Conservation (phyloP, 176 grass and related monocot species). For the Phoenix roebelenii region DNA sequence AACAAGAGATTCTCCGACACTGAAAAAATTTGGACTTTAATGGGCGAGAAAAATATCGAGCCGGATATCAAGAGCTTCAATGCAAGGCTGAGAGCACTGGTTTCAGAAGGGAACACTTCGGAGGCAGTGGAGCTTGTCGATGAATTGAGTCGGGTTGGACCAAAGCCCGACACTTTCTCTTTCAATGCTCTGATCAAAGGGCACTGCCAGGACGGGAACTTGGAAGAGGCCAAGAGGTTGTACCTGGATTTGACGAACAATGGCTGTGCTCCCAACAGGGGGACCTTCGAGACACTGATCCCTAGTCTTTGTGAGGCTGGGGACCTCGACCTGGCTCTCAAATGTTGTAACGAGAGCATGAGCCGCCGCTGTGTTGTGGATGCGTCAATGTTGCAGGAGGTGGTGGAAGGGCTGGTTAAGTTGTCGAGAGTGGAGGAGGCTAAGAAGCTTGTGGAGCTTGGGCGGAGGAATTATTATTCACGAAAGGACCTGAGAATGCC, state of each 20-base stretch:
- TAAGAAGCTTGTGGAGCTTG: conserved; percentile 27
- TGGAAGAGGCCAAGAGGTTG: conserved; percentile 38
- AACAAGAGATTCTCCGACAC: conserved; percentile 14
- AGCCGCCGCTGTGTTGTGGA: conserved; percentile 10
- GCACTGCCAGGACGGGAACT: conserved; percentile 34
- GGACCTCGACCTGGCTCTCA: no score
- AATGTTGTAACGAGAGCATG: no score
- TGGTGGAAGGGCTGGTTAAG: conserved; percentile 43
- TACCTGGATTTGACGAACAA: conserved; percentile 41
- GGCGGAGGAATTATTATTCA: conserved; percentile 30
- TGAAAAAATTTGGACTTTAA: conserved; percentile 24
- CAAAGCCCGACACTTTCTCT: conserved; percentile 38
- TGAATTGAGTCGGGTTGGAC: conserved; percentile 32
- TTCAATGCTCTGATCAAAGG: conserved; percentile 56
- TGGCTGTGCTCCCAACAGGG: conserved; percentile 23
- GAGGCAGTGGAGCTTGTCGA: conserved; percentile 36
- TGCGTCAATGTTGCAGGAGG: conserved; percentile 23
- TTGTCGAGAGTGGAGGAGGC: conserved; percentile 41
- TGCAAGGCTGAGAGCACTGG: conserved; percentile 41
- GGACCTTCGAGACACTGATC: conserved; percentile 43
- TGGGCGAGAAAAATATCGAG: neutral
- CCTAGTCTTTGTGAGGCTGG: conserved; percentile 20
- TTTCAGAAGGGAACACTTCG: conserved; percentile 16
- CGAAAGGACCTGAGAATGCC: conserved; percentile 21
- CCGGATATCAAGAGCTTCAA: conserved; percentile 36